phyloP scores from a whole-genome alignment of 1,284 basidiomycete species.

The Moesziomyces aphidis region DNA sequence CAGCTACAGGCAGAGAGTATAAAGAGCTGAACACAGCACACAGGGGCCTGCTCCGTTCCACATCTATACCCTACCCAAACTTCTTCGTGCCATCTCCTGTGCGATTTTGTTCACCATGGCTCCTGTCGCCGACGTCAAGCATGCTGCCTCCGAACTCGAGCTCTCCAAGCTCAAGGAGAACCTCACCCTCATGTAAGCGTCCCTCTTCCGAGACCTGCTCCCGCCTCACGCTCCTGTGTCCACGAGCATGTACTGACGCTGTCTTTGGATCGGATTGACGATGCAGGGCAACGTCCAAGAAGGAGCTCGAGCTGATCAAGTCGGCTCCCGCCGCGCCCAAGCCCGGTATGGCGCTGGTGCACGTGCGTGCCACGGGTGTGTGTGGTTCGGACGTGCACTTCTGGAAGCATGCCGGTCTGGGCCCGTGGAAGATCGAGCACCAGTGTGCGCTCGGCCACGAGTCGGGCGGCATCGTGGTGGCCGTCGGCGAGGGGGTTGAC shows the following conservation, averaged over 20 bases:
- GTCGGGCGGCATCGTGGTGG: conserved; percentile 62
- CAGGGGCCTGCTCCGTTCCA: too few species aligned
- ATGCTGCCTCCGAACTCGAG: conserved; percentile 18
- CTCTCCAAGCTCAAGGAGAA: conserved; percentile 54
- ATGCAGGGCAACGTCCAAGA: conserved; percentile 52
- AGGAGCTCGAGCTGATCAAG: conserved; percentile 58
- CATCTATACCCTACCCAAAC: not conserved
- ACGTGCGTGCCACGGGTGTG: conserved; percentile 61
- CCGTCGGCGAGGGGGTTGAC: conserved; percentile 60
- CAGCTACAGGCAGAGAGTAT: too few species aligned
- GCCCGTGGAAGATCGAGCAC: conserved; percentile 59
- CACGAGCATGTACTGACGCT: not conserved
- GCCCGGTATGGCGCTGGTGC: conserved; percentile 63
- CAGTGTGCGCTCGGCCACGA: conserved; percentile 64
- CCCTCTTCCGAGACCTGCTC: too few species aligned
- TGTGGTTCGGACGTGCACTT: conserved; percentile 70
- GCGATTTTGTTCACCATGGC: conserved; percentile 24
- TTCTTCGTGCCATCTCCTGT: not conserved
- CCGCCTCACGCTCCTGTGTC: too few species aligned
- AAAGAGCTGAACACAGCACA: too few species aligned
- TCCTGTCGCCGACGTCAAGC: conserved; percentile 38
- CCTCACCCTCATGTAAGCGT: conserved; percentile 48
- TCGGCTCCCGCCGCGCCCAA: conserved; percentile 45
- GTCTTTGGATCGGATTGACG: not conserved
- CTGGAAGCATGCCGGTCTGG: conserved; percentile 70